Base-by-base conservation (phyloP, 2,329 filamentous ascomycete genomes). In the Zelopaecilomyces penicillatus region DNA sequence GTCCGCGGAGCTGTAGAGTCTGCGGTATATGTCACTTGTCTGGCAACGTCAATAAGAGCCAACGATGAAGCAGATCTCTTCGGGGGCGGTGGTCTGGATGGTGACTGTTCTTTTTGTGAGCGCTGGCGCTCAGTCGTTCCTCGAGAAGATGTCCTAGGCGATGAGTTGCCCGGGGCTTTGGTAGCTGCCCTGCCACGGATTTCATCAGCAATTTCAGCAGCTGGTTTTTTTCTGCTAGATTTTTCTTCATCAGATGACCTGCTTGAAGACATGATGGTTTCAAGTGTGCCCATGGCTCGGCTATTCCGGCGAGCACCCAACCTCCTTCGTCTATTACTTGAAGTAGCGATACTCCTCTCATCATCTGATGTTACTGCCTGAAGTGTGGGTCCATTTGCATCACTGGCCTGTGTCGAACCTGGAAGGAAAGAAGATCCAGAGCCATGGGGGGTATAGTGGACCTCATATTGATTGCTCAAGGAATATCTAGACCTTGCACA, bases 201-300 rank as follows among this genome's bases (percentile, higher is more conserved):
- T 44, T 76, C 71, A 5, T 74, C 73, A 0, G 73, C 71, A 28
- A 82, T 64, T 45, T 78, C 75, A 1, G 72, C 66, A 0, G 78
- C 78, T 1, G 76, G 69, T 55, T 75, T 80, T 60, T 78, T 80
- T 52, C 72, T 76, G n/a, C 39, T 37, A 6, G 71, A 66, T 52
- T 71, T 74, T 36, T 80, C 78, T 50, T 82, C 79, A 27, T 80
- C 77, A 0, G 78, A 82, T 2, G 78, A 82, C 28, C 78, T 71
- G 48, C 78, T 82, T 0, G 76, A 80, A 27, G 77, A 82, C 69
- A 82, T 82, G 55, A 83, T 83, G 1, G 79, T 83, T 54, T 83
- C 78, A 4, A 83, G 61, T 1, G 78, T 82, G 3, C 78, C 76
- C 58, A 82, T 77, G 5, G 79, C 79, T 27, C 67, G 66, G 47